Evolutionary conservation across 768 basidiomycete genomes (phyloP), one percentile per base, ranked within the genome.

Genomic region (Gymnopilus junonius): DNA sequence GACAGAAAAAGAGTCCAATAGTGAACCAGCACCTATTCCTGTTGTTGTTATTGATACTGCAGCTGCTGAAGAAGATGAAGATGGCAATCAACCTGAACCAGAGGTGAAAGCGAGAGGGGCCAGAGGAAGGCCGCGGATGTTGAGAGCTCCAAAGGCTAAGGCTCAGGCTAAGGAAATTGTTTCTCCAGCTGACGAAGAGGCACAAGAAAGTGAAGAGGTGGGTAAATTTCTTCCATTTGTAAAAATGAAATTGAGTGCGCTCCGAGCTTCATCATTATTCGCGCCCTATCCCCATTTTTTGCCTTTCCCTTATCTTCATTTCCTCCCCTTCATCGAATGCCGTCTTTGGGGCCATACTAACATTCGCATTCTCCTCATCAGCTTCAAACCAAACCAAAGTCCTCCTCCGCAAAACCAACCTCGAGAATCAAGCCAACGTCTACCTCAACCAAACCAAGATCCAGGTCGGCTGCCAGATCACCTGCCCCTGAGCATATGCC

Each of bases 41-140:
- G 54, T 25, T 43, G 59, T 67, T 37, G 45, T 58, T 14, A 57
- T 67, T 27, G 54, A 62, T 7, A 34, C 34, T n/a, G 59, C n/a
- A n/a, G n/a, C 29, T 4, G 29, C 58, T 7, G 67, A 55, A 4
- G 50, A 58, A 17, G 58, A 46, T 10, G 58, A 45, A 21, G 46
- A 62, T 8, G 51, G n/a, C n/a, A n/a, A n/a, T n/a, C n/a, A 59
- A 17, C 51, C 57, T 25, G 51, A 48, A n/a, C 35, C 60, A 8
- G 57, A 68, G 40, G 15, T 40, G 15, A 62, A 60, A 5, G 7
- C 34, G 8, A 59, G 46, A n/a, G 46, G 23, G 23, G 32, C 58
- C 3, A 66, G 65, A 37, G 71, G 65, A 37, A 66, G 67, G 21
- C 57, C 69, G 3, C 63, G 63, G 39, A 32, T 69, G 31, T 40